Evolutionary conservation across 148 eudicot genomes (phyloP).

Genomic region (Vaccinium myrtillus): DNA sequence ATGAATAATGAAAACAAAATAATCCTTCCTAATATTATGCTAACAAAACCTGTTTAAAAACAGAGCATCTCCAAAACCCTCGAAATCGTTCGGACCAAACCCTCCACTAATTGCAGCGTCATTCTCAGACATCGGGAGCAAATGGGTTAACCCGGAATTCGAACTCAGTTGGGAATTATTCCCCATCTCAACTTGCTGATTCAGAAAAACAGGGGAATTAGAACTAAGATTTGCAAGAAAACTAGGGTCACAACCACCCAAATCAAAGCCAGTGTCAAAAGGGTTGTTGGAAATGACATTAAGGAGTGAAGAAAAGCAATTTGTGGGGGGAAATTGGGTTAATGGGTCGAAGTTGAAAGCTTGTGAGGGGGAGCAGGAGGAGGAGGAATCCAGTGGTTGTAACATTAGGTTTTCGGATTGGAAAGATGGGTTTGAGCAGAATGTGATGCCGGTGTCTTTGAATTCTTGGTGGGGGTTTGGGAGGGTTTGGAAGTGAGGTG

Average conservation of each 20-base stretch:
- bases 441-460: constrained; percentile 5
- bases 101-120: background rate
- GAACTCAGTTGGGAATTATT: constrained; percentile 33
- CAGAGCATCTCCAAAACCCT: constrained; percentile 42
- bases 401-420: constrained; percentile 11
- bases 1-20: too few relatives aligned
- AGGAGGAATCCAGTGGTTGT: constrained; percentile 24
- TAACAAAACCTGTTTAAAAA: constrained; percentile 39
- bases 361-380: constrained; percentile 27
- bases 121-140: constrained; percentile 40
- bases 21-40: too few relatives aligned
- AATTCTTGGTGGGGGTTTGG: constrained; percentile 3
- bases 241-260: constrained; percentile 26
- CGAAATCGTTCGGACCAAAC: constrained; percentile 19
- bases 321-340: constrained; percentile 24
- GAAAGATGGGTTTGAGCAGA: background rate
- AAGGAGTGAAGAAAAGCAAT: constrained; percentile 23
- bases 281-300: constrained; percentile 15
- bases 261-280: constrained; percentile 33
- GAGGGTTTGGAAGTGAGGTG: constrained; percentile 6
- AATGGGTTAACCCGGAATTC: constrained; percentile 46
- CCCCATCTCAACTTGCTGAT: constrained; percentile 42
- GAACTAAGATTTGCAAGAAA: constrained; percentile 21
- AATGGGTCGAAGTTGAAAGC: constrained; percentile 26
- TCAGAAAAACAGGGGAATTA: constrained; percentile 24